A percentile compares a stretch with the other conserved stretches of the same genome.
These are phyloP conservation scores for Croton laevigatus DNA, from an alignment of 441 rosid genomes.

Conservation along the genomic window DNA sequence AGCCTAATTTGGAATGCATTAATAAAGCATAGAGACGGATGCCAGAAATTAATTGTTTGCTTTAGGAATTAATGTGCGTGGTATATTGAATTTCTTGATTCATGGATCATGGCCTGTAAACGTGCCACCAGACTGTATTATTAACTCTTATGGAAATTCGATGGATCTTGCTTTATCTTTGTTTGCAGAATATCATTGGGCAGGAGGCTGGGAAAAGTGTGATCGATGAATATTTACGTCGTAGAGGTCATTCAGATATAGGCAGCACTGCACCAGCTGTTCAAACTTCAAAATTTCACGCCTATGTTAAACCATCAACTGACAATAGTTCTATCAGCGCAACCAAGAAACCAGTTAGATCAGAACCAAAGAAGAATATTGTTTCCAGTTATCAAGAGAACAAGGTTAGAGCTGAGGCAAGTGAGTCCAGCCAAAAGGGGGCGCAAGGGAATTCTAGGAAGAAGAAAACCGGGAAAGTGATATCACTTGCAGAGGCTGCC, in stretches of 20 bases:
- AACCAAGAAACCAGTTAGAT: constrained; percentile 41
- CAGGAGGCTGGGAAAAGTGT: constrained; percentile 62
- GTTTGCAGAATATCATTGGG: constrained; percentile 69
- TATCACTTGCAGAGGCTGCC: constrained; percentile 90
- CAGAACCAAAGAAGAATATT: constrained; percentile 26
- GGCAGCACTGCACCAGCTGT: constrained; percentile 29
- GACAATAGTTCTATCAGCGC: constrained; percentile 43
- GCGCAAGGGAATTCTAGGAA: constrained; percentile 54
- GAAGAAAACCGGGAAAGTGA: constrained; percentile 80
- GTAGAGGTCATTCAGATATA: constrained; percentile 56
- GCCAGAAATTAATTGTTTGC: background rate
- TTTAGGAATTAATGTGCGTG: background rate
- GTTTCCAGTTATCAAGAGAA: constrained; percentile 26
- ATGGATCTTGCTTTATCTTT: constrained; percentile 16
- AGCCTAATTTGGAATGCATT: background rate
- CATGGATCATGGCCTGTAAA: background rate
- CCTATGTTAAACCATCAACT: constrained; percentile 73
- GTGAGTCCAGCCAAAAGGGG: constrained; percentile 36
- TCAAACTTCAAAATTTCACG: constrained; percentile 53
- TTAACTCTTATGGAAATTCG: background rate
- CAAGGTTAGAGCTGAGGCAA: constrained; percentile 20
- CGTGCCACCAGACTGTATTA: background rate
- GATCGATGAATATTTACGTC: constrained; percentile 65
- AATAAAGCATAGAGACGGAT: background rate
- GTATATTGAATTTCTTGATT: background rate